These are phyloP conservation scores for Aspergillus oerlinghausenensis DNA, from an alignment of 2,329 filamentous ascomycete genomes.

Conservation along the genomic window DNA sequence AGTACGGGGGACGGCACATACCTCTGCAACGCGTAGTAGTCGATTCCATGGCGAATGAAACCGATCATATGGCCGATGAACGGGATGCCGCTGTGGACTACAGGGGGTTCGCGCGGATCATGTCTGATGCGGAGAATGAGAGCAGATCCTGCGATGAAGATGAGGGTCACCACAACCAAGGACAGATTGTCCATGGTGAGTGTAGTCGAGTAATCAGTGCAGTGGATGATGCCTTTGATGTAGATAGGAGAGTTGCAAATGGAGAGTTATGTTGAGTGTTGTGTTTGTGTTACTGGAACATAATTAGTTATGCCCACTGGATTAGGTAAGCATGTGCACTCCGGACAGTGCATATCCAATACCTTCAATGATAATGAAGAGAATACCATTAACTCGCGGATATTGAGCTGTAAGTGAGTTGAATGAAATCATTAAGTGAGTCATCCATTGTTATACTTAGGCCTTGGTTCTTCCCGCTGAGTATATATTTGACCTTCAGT, in stretches of 20 bases:
- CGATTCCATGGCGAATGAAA: slow-evolving; percentile 18
- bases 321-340: not conserved
- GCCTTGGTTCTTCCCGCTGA: too few species aligned
- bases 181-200: not conserved
- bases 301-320: not conserved
- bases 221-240: not conserved
- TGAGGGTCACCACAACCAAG: not conserved
- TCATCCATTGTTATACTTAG: not conserved
- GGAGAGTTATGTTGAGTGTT: not conserved
- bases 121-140: not conserved
- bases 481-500: not conserved
- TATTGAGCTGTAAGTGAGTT: not conserved
- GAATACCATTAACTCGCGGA: not conserved
- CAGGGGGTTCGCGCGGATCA: slow-evolving; percentile 25
- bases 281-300: not conserved
- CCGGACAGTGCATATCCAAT: not conserved
- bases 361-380: not conserved
- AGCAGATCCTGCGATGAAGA: not conserved
- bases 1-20: not conserved
- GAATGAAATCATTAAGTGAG: not conserved
- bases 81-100: slow-evolving; percentile 17
- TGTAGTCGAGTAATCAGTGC: not conserved
- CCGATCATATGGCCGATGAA: slow-evolving; percentile 25
- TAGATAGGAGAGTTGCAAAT: not conserved
- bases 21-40: slow-evolving; percentile 20